phyloP scores from a whole-genome alignment of 2,329 filamentous ascomycete genomes.

The Cladorrhinum sp. region DNA sequence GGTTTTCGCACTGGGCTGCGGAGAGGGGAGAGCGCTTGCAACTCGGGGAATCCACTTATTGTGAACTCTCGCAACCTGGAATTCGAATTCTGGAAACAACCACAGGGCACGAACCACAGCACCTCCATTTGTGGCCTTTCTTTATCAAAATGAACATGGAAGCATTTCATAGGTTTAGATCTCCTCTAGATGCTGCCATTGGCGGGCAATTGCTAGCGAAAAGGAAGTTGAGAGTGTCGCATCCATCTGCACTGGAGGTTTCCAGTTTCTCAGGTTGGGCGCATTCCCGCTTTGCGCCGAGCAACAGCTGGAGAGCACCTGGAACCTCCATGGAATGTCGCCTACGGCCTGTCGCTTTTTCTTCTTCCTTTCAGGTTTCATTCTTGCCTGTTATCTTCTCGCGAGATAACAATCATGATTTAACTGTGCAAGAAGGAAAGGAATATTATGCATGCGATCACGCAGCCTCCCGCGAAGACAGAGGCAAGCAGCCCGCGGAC shows the following conservation, averaged over 20 bases:
- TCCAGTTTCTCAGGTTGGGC: not conserved
- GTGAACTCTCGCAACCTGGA: not conserved
- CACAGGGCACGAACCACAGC: not conserved
- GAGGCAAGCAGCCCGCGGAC: not conserved
- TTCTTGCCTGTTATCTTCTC: too few species aligned
- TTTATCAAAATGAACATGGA: not conserved
- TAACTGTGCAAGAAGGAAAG: too few species aligned
- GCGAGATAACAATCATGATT: too few species aligned
- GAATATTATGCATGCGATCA: not conserved
- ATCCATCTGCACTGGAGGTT: not conserved
- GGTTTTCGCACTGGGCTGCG: constrained; percentile 4
- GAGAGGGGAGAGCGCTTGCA: constrained; percentile 1
- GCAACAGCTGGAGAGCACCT: not conserved
- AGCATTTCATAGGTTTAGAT: not conserved
- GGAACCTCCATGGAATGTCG: not conserved
- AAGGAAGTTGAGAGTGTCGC: not conserved
- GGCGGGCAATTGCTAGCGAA: not conserved
- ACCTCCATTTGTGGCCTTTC: not conserved
- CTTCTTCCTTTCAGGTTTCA: not conserved
- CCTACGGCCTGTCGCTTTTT: not conserved
- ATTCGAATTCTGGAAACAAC: not conserved
- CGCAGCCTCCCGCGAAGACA: not conserved
- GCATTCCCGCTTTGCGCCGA: constrained; percentile 10
- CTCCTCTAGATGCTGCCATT: not conserved
- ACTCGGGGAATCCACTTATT: not conserved